phyloP scores from a whole-genome alignment of 257 asterid genomes.

The Gentiana dahurica region DNA sequence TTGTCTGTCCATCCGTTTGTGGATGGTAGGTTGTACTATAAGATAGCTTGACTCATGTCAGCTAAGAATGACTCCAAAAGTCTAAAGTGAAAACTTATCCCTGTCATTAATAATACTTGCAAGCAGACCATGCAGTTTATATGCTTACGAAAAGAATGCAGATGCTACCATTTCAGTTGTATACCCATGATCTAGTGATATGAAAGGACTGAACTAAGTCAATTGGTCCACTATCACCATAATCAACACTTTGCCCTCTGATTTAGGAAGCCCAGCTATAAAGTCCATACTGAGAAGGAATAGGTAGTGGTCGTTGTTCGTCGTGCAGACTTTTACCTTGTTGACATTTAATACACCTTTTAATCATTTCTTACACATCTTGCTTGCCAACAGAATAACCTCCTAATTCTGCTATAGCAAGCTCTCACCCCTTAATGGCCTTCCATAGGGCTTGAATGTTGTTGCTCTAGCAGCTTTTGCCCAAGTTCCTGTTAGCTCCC shows the following conservation, averaged over 20 bases:
- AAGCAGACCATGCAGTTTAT: neutral
- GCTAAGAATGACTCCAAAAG: too few species aligned
- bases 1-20: neutral
- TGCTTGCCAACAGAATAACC: neutral
- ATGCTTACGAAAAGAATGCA: neutral
- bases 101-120: neutral
- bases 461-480: neutral
- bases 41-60: neutral
- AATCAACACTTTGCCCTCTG: neutral
- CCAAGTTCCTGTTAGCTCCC: neutral
- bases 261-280: neutral
- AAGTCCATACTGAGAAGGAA: neutral
- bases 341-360: neutral
- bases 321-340: neutral
- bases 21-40: neutral
- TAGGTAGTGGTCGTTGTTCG: neutral
- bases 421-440: neutral
- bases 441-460: neutral
- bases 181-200: neutral
- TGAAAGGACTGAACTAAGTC: constrained; percentile 1
- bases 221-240: neutral
- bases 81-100: neutral
- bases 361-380: neutral
- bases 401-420: neutral
- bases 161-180: neutral